Base-by-base conservation (phyloP, 1,284 basidiomycete species). In the Bondarzewia mesenterica region DNA sequence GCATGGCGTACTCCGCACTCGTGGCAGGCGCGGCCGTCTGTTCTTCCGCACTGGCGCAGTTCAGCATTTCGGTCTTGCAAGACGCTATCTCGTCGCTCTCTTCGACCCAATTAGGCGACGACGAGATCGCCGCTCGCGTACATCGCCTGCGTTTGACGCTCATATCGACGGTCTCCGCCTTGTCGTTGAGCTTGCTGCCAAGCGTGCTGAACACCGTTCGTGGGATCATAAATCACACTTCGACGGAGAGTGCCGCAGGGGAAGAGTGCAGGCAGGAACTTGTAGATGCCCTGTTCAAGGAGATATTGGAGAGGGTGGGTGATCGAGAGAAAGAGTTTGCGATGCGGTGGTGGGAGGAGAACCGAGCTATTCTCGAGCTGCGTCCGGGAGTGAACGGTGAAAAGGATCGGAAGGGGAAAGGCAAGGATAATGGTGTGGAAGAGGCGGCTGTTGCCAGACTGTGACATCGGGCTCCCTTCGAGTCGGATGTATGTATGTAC, bases 271-370 rank as follows among this genome's bases (percentile, higher is more conserved):
- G 67, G 55, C 61, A 62, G 40, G 80, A 82, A 54, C 64, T 87
- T 15, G 64, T 77, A 7, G 65, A 75, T 29, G 75, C 73, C 8
- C 56, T 85, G 29, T 81, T 81, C 61, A 67, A 63, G 40, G 81
- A 84, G 59, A 70, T 86, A 18, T 63, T 77, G 53, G 75, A 80
- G 55, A 69, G 69, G 38, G 72, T 84, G 1, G 82, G 83, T 6
- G 82, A 86, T 60, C 64, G 66, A 46, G 82, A 85, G 67, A 85
- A 82, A 62, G 78, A 78, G 58, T 69, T 69, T 52, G 75, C 66
- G 29, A 71, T 87, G 61, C 62, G 61, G 32, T 88, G 85, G 85
- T 88, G 85, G 85, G 74, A 76, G 59, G 65, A 70, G 21, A 42
- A 37, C 7, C 8, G 38, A 40, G 20, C 3, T 10, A 40, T 40